Evolutionary conservation across 2,329 filamentous ascomycete species (phyloP).

Genomic region (Aspergillus ruber): DNA sequence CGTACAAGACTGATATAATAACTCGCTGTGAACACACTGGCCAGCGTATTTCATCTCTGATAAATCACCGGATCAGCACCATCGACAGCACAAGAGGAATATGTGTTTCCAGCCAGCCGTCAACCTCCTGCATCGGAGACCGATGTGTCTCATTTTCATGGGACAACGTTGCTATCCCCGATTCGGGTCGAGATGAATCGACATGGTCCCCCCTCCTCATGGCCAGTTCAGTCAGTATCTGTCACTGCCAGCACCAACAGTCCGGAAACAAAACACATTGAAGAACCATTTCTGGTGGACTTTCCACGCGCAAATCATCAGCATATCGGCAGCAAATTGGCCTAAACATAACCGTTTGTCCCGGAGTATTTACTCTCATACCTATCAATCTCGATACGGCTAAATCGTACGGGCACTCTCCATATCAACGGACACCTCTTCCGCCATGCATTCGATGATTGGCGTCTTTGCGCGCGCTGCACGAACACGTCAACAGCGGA

Average conservation of each 20-base stretch:
- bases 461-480: conserved; percentile 11
- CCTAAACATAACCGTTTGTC: neutral
- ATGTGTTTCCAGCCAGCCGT: neutral
- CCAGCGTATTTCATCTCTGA: too few relatives aligned
- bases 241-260: neutral
- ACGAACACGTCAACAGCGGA: conserved; percentile 24
- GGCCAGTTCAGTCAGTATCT: neutral
- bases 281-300: neutral
- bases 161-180: neutral
- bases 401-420: neutral
- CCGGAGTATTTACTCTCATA: too few relatives aligned
- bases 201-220: neutral
- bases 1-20: neutral
- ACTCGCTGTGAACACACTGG: too few relatives aligned
- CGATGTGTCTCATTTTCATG: neutral
- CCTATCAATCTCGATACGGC: too few relatives aligned
- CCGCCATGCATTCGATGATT: conserved; percentile 13
- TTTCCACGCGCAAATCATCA: neutral
- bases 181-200: neutral
- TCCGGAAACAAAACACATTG: neutral
- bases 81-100: neutral
- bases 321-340: neutral
- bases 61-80: too few relatives aligned
- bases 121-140: neutral
- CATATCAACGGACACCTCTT: neutral